Percentiles rank a stretch among this genome's conserved stretches.
Evolutionary conservation across 495 filamentous ascomycete species (phyloP).

Genomic region (Filosporella fistucella): DNA sequence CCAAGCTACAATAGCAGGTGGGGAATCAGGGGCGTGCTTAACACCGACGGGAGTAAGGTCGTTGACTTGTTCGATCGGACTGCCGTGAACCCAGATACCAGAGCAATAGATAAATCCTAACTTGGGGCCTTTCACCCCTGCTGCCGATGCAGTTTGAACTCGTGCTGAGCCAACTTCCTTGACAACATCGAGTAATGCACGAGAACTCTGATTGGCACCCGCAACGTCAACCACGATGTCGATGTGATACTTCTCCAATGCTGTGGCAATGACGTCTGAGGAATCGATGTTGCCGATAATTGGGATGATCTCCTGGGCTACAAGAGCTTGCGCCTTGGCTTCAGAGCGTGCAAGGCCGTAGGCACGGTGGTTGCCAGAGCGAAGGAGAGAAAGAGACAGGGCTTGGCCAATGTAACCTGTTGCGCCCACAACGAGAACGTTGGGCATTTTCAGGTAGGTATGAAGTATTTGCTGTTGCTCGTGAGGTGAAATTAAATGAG

Average conservation of each 20-base stretch:
- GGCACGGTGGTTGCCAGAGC: conserved; percentile 30
- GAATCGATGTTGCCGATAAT: conserved; percentile 24
- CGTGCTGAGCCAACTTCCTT: conserved; percentile 22
- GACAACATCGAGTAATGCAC: conserved; percentile 21
- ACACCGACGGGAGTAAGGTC: conserved; percentile 28
- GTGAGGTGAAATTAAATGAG: too few relatives aligned
- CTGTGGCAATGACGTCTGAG: conserved; percentile 6
- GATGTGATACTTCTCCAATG: conserved; percentile 27
- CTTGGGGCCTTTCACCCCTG: conserved; percentile 24
- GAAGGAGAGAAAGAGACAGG: conserved; percentile 30
- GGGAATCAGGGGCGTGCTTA: conserved; percentile 12
- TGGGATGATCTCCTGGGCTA: conserved; percentile 17
- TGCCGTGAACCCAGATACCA: conserved; percentile 39
- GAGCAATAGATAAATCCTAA: conserved; percentile 38
- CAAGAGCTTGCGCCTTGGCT: conserved; percentile 29
- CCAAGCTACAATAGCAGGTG: conserved; percentile 27
- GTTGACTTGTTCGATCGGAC: conserved; percentile 22
- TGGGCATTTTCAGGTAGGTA: conserved; percentile 38
- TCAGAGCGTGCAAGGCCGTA: conserved; percentile 34
- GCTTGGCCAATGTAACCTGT: conserved; percentile 37
- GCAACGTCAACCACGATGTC: conserved; percentile 33
- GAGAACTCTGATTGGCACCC: conserved; percentile 18
- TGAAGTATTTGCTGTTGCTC: too few relatives aligned
- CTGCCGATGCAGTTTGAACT: conserved; percentile 7
- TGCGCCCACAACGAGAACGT: conserved; percentile 39